Evolutionary conservation across 106 monocot genomes (phyloP).

Genomic region (Xerophyta viscosa): DNA sequence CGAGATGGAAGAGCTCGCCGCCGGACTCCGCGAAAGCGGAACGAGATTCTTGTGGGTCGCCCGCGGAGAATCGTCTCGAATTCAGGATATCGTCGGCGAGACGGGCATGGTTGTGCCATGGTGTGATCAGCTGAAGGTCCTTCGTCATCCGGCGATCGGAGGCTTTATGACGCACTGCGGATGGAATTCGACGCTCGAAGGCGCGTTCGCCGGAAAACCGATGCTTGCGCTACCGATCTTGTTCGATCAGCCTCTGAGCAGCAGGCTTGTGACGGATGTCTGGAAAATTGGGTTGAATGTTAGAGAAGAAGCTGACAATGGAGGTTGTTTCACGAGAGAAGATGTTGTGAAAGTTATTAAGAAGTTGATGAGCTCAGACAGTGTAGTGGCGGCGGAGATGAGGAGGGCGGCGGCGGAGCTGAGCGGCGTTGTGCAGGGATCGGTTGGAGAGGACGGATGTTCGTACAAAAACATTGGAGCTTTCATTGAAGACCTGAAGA

Average conservation of each 20-base stretch:
- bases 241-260: conserved; percentile 25
- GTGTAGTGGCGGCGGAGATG: too few species aligned
- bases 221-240: conserved; percentile 32
- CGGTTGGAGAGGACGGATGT: too few species aligned
- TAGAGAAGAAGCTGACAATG: too few species aligned
- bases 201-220: conserved; percentile 30
- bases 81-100: conserved; percentile 10
- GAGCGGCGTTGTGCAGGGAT: too few species aligned
- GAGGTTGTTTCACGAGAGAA: too few species aligned
- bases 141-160: conserved; percentile 36
- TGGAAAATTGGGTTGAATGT: too few species aligned
- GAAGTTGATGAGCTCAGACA: too few species aligned
- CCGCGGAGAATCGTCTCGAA: background rate
- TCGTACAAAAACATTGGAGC: too few species aligned
- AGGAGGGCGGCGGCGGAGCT: too few species aligned
- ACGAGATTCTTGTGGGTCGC: conserved; percentile 32
- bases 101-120: conserved; percentile 39
- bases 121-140: conserved; percentile 51
- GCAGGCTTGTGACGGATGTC: conserved; percentile 21
- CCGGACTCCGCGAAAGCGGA: conserved; percentile 30
- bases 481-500: too few species aligned
- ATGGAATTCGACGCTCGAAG: conserved; percentile 36
- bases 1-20: conserved; percentile 33
- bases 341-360: too few species aligned
- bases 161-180: conserved; percentile 52